Base-by-base conservation (phyloP, 176 grass and related monocot genomes). In the Cocos nucifera region DNA sequence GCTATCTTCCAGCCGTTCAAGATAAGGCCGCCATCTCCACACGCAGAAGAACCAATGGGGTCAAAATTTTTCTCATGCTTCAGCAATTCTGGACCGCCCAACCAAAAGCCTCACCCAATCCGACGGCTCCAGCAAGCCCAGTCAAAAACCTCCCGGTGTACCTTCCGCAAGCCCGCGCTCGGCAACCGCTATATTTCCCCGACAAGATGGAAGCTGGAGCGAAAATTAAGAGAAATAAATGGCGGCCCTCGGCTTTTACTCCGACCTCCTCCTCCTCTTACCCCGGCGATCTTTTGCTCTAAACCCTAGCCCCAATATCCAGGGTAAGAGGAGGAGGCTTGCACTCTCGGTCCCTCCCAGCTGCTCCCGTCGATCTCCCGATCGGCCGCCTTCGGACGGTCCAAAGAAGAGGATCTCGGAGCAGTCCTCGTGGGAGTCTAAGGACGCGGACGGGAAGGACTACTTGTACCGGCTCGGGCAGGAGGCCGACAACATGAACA, bases 401-500 rank as follows among this genome's bases (percentile, higher is more conserved):
- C 50, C 29, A 44, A 75, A 53, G 15, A 73, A 48, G 51, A 73
- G 8, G 82, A 67, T 88, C 0, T 91, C 87, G 10, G 73, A 80
- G 63, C 83, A 91, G 67, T 97, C 87, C 0, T 88, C 84, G 3
- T 97, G 93, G 93, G 84, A 91, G 58, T 77, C 78, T 0, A 83
- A 54, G 73, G 93, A 97, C 20, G 35, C 66, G 0, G 50, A 73
- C 35, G 87, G 92, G 16, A 68, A 88, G 30, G 93, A 97, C 70
- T 97, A 97, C 76, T 81, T 97, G 49, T 85, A 88, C 57, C 75
- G 93, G 49, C 84, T 97, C 17, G 84, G 84, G 32, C 82, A 88
- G 65, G 93, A 97, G 49, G 80, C 93, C 1, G 84, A 97, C n/a
- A 97, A 97, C 73, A 50, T 91, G 78, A 88, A 97, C 69, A 80